Evolutionary conservation across 2,329 filamentous ascomycete genomes (phyloP).

Genomic region (Corynespora cassiicola): DNA sequence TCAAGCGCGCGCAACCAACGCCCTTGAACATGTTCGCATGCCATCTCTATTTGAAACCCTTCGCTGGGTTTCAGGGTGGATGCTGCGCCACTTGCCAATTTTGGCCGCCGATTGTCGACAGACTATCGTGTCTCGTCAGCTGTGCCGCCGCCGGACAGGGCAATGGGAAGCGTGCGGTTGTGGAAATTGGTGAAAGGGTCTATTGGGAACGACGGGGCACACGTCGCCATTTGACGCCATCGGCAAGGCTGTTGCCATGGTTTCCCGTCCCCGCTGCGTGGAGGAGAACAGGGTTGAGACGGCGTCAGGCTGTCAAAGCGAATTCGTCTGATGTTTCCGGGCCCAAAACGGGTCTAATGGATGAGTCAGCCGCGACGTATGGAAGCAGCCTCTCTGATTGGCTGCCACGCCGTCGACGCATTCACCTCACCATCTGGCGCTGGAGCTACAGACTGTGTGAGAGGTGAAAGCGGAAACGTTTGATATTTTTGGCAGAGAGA

Average conservation of each 20-base stretch:
- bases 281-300: no score
- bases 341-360: not conserved
- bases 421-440: conserved; percentile 1
- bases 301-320: no score
- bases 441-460: conserved; percentile 2
- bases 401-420: not conserved
- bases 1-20: no score
- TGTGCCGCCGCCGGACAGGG: no score
- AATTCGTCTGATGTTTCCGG: not conserved
- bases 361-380: not conserved
- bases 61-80: no score
- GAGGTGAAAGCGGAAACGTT: no score
- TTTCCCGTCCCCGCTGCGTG: conserved; percentile 7
- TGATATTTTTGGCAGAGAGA: no score
- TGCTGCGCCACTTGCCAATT: conserved; percentile 8
- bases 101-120: conserved; percentile 1
- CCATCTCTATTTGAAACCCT: no score
- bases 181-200: not conserved
- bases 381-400: not conserved
- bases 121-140: no score
- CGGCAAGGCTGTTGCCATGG: conserved; percentile 14
- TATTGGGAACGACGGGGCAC: not conserved
- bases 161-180: not conserved
- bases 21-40: no score
- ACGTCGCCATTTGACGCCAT: conserved; percentile 4